Conservation (phyloP, 1,284 basidiomycete genomes). For the Fomitopsis schrenkii region DNA sequence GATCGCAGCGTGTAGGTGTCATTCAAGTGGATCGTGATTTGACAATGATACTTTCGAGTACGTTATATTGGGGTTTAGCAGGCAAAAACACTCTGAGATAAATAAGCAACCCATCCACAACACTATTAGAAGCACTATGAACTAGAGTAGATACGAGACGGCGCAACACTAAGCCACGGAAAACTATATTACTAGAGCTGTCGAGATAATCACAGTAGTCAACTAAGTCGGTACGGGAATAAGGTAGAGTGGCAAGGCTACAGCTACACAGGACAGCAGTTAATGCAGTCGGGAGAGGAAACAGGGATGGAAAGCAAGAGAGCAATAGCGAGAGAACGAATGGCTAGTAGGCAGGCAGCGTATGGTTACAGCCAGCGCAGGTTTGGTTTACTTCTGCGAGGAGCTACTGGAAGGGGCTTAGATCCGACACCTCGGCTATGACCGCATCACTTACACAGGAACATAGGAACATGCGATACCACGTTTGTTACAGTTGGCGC, state of each 20-base stretch:
- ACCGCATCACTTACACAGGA: constrained; percentile 20
- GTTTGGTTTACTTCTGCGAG: constrained; percentile 10
- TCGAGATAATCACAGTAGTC: neutral
- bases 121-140: neutral
- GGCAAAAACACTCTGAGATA: neutral
- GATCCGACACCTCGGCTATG: neutral
- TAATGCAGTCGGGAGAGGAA: neutral
- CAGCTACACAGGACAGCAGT: neutral
- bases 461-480: constrained; percentile 28
- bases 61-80: too few species aligned
- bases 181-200: neutral
- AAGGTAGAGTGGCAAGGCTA: neutral
- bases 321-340: neutral
- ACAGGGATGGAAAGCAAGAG: neutral
- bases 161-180: neutral
- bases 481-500: constrained; percentile 29
- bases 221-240: neutral
- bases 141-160: neutral
- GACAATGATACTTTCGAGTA: too few species aligned
- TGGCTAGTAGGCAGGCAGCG: neutral
- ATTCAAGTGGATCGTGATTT: neutral
- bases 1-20: neutral
- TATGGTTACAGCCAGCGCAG: neutral
- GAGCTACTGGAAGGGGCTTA: constrained; percentile 6
- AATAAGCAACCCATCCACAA: neutral